A percentile compares a stretch with the other conserved stretches of the same genome.
Evolutionary conservation across 148 eudicot species (phyloP).

Genomic region (Vaccinium macrocarpon): DNA sequence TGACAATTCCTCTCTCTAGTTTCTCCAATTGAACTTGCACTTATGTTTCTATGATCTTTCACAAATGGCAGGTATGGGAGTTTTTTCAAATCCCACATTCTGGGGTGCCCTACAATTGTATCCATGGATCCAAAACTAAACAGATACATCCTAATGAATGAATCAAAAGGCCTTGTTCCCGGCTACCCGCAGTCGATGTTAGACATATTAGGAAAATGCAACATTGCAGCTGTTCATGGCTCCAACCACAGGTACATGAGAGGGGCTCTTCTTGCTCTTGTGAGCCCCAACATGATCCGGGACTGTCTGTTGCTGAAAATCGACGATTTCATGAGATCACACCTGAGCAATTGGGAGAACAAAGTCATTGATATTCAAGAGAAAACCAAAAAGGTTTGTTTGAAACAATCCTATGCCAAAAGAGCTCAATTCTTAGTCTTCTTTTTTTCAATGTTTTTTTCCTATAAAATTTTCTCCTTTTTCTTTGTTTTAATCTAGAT

Average conservation of each 20-base stretch:
- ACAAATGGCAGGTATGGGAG: conserved; percentile 58
- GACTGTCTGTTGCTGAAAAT: conserved; percentile 72
- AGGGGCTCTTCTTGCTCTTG: conserved; percentile 76
- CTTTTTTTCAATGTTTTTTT: not conserved
- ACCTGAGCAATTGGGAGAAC: conserved; percentile 61
- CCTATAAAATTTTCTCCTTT: not conserved
- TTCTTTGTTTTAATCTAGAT: conserved; percentile 41
- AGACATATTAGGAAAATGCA: conserved; percentile 83
- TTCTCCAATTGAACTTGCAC: not conserved
- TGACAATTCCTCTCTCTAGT: not conserved
- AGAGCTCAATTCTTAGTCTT: not conserved
- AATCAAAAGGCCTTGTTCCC: conserved; percentile 82
- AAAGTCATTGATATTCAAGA: conserved; percentile 75
- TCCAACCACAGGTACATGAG: conserved; percentile 94
- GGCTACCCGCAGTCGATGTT: conserved; percentile 95
- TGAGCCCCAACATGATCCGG: conserved; percentile 75
- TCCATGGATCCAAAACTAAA: conserved; percentile 88
- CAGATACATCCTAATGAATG: conserved; percentile 77
- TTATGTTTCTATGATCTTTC: not conserved
- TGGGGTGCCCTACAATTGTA: conserved; percentile 92
- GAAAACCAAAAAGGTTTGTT: conserved; percentile 77
- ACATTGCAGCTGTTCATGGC: conserved; percentile 97
- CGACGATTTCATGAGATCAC: conserved; percentile 84
- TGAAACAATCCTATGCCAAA: not conserved
- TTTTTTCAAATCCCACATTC: conserved; percentile 83